Base-by-base conservation (phyloP, 495 filamentous ascomycete genomes). In the Penicillium ochrochloron region DNA sequence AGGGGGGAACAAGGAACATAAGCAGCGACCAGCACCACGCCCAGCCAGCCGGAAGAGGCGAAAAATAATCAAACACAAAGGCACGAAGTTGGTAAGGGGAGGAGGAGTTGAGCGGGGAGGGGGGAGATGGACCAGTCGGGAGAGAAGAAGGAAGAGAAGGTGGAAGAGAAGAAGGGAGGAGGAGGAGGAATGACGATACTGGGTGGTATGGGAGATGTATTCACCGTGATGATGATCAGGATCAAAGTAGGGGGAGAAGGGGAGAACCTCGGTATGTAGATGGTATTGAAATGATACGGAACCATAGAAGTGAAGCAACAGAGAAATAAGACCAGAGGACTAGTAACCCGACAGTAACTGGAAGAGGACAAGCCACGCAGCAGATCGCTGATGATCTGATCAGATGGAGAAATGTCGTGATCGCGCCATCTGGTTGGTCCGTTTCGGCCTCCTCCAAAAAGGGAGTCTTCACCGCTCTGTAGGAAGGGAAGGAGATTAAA, bases 371-470 rank as follows among this genome's bases (percentile, higher is more conserved):
- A 52, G 48, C 48, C 48, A 50, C 46, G 46, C 46, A 52, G 48
- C 48, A 52, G 63, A 71, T 62, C 62, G 51, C 54, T 68, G 75
- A 80, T 81, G 78, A 79, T 78, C 75, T 80, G 76, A 82, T 82
- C 71, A 65, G 75, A 80, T 80, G 80, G 78, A 76, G 76, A 80
- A 80, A 82, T 82, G 78, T 81, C 80, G 80, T 80, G 76, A 82
- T 82, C 73, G 75, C 69, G 55, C 21, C 19, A 50, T 72, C 60
- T 78, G 67, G 70, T 78, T 75, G 64, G 75, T 67, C 71, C 44
- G 64, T 37, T 48, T 3, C 19, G 15, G 25, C 33, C 29, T 17
- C 17, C 4, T 27, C 29, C 21, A 21, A 59, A 27, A 17, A 23
- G 41, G 41, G n/a, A 46, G 17, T 46, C 59, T 67, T 75, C 60